Evolutionary conservation across 2,329 filamentous ascomycete species (phyloP).

Genomic region (Hirsutella minnesotensis): DNA sequence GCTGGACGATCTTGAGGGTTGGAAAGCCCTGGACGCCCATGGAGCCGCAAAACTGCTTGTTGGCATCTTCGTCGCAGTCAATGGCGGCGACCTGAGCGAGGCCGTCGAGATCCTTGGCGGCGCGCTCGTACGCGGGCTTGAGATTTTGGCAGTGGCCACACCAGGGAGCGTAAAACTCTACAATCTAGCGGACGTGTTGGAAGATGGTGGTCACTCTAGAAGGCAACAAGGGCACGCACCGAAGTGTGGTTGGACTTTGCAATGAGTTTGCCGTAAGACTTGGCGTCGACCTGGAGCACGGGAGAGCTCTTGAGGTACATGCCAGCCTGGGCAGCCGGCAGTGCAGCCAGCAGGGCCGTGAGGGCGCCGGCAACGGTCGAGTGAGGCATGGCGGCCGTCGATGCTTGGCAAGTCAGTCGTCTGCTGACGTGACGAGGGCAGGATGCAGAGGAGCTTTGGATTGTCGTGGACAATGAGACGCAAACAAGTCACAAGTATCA

Average conservation of each 20-base stretch:
- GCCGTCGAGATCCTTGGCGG: constrained; percentile 76
- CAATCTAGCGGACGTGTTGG: constrained; percentile 29
- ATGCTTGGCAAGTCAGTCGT: no score
- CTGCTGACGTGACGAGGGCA: background rate
- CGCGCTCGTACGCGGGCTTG: constrained; percentile 92
- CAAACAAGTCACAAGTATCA: no score
- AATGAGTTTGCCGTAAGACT: constrained; percentile 73
- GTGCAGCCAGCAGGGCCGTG: constrained; percentile 28
- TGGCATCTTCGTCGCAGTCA: constrained; percentile 86
- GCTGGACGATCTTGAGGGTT: constrained; percentile 85
- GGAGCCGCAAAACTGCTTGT: constrained; percentile 74
- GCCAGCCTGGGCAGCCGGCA: constrained; percentile 49
- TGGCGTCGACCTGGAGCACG: constrained; percentile 70
- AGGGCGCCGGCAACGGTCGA: constrained; percentile 11
- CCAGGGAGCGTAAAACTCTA: constrained; percentile 95
- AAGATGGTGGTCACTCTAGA: no score
- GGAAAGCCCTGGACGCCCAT: constrained; percentile 93
- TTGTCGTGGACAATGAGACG: no score
- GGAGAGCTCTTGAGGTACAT: constrained; percentile 80
- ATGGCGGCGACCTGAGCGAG: constrained; percentile 89
- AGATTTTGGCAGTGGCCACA: constrained; percentile 95
- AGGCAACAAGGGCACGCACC: no score
- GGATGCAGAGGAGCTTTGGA: no score
- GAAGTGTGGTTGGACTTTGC: constrained; percentile 84
- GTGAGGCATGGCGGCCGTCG: constrained; percentile 46